Percentiles rank a stretch among this genome's conserved stretches.
These are phyloP conservation scores for Epichloe gansuensis DNA, from an alignment of 2,329 filamentous ascomycete genomes.

Conservation along the genomic window DNA sequence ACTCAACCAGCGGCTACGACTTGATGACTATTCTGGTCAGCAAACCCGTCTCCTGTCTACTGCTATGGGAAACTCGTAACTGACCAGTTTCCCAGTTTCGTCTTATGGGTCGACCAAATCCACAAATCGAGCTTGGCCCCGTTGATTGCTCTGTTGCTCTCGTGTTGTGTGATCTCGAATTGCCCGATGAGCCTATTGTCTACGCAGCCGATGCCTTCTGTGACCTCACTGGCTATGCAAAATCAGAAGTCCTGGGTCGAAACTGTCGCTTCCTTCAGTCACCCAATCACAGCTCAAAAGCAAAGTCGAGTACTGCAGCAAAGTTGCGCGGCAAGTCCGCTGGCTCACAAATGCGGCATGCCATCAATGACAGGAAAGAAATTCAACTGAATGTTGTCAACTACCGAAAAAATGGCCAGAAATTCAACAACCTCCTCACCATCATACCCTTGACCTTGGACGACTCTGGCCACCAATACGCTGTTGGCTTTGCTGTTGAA, in stretches of 20 bases:
- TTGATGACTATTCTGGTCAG: slow-evolving; percentile 44
- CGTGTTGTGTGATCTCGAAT: slow-evolving; percentile 65
- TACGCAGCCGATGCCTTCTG: slow-evolving; percentile 76
- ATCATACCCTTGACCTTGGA: slow-evolving; percentile 71
- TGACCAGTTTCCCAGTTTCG: slow-evolving; percentile 29
- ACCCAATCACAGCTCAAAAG: slow-evolving; percentile 40
- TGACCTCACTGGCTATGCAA: slow-evolving; percentile 65
- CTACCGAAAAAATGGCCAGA: slow-evolving; percentile 67
- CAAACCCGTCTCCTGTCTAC: background rate
- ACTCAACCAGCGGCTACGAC: slow-evolving; percentile 42
- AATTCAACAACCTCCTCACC: slow-evolving; percentile 73
- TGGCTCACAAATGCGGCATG: slow-evolving; percentile 39
- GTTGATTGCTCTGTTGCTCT: slow-evolving; percentile 79
- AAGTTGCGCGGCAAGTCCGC: slow-evolving; percentile 32
- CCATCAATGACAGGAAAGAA: slow-evolving; percentile 33
- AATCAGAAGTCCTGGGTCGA: slow-evolving; percentile 59
- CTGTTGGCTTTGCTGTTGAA: slow-evolving; percentile 72
- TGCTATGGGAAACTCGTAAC: background rate
- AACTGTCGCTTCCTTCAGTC: slow-evolving; percentile 82
- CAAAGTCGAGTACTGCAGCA: background rate
- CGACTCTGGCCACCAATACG: slow-evolving; percentile 53
- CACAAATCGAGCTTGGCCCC: slow-evolving; percentile 66
- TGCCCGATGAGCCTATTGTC: slow-evolving; percentile 66
- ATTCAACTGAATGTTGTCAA: slow-evolving; percentile 52
- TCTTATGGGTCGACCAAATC: slow-evolving; percentile 58